Conservation (phyloP, 805 yeast genomes). For the Allodekkera sacchari region DNA sequence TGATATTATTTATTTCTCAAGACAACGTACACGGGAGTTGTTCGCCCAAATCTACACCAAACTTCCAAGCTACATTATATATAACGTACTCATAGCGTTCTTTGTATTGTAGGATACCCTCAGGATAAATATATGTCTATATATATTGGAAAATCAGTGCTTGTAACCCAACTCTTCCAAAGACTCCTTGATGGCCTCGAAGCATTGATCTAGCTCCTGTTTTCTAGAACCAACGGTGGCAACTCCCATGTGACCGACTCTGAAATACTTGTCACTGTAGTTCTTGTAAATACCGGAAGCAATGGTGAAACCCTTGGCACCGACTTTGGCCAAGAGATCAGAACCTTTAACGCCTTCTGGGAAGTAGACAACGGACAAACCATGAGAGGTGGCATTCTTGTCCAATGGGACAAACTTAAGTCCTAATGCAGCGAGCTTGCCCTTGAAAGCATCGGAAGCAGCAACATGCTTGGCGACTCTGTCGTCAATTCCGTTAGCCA, state of each 20-base stretch:
- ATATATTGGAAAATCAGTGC: constrained; percentile 15
- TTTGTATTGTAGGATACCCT: no score
- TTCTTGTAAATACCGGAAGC: constrained; percentile 90
- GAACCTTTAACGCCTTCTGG: constrained; percentile 68
- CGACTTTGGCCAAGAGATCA: constrained; percentile 51
- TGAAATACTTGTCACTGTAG: constrained; percentile 72
- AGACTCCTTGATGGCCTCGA: constrained; percentile 36
- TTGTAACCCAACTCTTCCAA: constrained; percentile 33
- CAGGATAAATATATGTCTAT: background rate
- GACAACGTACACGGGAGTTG: no score
- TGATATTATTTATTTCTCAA: no score
- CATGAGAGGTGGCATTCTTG: constrained; percentile 67
- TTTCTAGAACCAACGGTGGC: constrained; percentile 51
- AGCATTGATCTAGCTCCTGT: constrained; percentile 45
- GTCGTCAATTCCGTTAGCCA: constrained; percentile 39
- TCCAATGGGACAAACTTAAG: constrained; percentile 58
- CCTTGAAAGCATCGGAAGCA: constrained; percentile 61
- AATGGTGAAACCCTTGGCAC: constrained; percentile 59
- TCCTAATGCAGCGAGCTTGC: constrained; percentile 47
- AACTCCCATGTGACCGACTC: constrained; percentile 96
- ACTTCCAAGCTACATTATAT: no score
- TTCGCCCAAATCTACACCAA: no score
- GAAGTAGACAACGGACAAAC: constrained; percentile 76
- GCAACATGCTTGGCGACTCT: constrained; percentile 57
- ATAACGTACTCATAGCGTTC: no score